phyloP scores from a whole-genome alignment of 169 alveolate species.

The Blepharisma undulans region DNA sequence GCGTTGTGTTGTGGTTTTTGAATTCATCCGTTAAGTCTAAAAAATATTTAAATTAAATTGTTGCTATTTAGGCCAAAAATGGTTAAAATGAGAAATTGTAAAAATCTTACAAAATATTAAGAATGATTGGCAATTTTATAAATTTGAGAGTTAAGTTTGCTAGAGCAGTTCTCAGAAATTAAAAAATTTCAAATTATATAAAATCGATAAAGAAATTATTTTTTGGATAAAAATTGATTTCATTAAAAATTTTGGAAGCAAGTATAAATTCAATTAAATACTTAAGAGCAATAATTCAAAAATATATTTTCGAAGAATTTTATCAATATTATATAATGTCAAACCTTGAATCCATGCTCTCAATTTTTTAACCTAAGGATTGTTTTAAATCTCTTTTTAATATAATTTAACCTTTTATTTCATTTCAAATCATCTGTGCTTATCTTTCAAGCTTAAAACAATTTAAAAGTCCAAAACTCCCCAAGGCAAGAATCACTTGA shows the following conservation, averaged over 20 bases:
- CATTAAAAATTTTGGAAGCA: not conserved
- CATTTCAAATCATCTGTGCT: not conserved
- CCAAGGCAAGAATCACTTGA: not conserved
- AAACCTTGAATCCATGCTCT: not conserved
- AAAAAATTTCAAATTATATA: no score
- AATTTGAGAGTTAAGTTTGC: not conserved
- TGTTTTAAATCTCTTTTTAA: no score
- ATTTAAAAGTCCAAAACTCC: not conserved
- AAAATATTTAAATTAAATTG: not conserved
- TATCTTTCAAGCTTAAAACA: not conserved
- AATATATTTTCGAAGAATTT: no score
- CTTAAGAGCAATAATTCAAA: not conserved
- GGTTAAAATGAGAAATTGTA: not conserved
- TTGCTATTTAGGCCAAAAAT: not conserved
- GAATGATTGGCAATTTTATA: no score
- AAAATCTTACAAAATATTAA: not conserved
- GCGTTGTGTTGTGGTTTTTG: not conserved
- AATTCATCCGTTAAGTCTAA: conserved; percentile 8
- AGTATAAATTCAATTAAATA: not conserved
- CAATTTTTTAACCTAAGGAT: not conserved
- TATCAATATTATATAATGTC: not conserved
- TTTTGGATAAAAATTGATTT: not conserved
- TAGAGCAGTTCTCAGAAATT: not conserved
- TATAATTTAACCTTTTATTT: no score
- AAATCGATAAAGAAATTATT: not conserved